Base-by-base conservation (phyloP, 2,329 filamentous ascomycete species). In the Fusarium brevicatenulatum region DNA sequence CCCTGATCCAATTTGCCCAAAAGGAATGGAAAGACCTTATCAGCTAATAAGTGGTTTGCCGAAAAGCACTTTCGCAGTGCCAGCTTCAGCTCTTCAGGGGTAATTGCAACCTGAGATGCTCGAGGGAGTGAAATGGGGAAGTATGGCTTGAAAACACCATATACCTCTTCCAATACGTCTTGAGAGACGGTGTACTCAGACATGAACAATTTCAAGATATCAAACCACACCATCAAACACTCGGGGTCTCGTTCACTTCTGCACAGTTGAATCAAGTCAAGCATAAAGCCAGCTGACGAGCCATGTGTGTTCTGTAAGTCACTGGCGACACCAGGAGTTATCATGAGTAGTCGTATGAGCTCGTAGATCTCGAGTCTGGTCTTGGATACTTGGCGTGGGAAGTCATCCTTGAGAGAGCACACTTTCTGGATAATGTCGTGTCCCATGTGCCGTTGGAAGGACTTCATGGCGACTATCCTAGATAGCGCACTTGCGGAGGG, bases 51-150 rank as follows among this genome's bases (percentile, higher is more conserved):
- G n/a, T 85, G 76, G 43, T 85, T 85, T 2, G 88, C 84, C 2
- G 86, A 83, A 69, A 90, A 90, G 70, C 88, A 90, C 25, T 80
- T 81, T 23, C 88, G 84, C 49, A 91, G 77, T 9, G 85, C 84
- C 7, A 81, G 72, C 77, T 91, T 91, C 34, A 91, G 80, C 53
- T 89, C 84, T 40, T 90, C 87, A 10, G 88, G 86, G 2, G 88
- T 90, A 43, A 90, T 84, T 10, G 84, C 83, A 39, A 85, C 85
- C 30, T 86, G 84, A 0, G 88, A 85, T 61, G 84, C 84, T 34
- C 88, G 83, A 19, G 82, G 82, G 47, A 91, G 80, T 1, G 88
- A 89, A 62, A 91, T 90, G 21, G 89, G 89, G 69, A 90, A 91
- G 77, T 90, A 91, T 36, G 86, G 86, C 19, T 89, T 89, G 78